phyloP scores from a whole-genome alignment of 768 basidiomycete species.

The Xerocomus potaroensis region DNA sequence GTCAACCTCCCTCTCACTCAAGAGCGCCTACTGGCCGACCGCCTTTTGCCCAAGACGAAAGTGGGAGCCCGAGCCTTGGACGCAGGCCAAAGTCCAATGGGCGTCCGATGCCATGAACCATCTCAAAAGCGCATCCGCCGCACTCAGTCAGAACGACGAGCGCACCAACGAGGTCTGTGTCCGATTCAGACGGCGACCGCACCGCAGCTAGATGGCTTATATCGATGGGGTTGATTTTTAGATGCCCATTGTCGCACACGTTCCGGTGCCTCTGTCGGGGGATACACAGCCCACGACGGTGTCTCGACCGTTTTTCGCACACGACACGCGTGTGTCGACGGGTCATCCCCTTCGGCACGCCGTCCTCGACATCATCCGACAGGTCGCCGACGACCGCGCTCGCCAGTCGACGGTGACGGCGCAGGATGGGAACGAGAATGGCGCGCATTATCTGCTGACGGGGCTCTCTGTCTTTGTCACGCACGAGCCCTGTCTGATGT shows the following conservation, averaged over 20 bases:
- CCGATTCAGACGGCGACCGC: no score
- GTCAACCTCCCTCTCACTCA: constrained; percentile 55
- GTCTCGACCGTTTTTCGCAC: constrained; percentile 43
- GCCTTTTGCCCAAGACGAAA: constrained; percentile 66
- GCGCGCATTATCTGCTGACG: constrained; percentile 85
- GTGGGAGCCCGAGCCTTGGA: constrained; percentile 65
- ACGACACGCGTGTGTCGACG: constrained; percentile 68
- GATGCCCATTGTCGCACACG: constrained; percentile 73
- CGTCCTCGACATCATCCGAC: constrained; percentile 68
- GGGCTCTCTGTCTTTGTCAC: constrained; percentile 80
- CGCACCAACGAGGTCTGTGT: constrained; percentile 57
- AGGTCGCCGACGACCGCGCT: constrained; percentile 56
- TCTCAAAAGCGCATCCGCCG: constrained; percentile 38
- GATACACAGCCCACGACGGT: constrained; percentile 33
- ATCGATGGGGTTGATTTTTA: no score
- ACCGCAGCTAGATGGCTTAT: no score
- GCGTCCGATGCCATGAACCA: constrained; percentile 61
- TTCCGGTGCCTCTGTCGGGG: constrained; percentile 63
- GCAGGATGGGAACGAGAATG: constrained; percentile 48
- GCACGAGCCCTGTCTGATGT: constrained; percentile 98
- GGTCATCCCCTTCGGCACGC: constrained; percentile 84
- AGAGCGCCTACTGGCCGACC: constrained; percentile 84
- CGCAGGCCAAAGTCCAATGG: constrained; percentile 65
- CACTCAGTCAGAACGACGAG: constrained; percentile 14
- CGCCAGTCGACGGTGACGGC: constrained; percentile 13